Evolutionary conservation across 441 rosid genomes (phyloP), one percentile per base, ranked within the genome.

Genomic region (Metrosideros polymorpha): DNA sequence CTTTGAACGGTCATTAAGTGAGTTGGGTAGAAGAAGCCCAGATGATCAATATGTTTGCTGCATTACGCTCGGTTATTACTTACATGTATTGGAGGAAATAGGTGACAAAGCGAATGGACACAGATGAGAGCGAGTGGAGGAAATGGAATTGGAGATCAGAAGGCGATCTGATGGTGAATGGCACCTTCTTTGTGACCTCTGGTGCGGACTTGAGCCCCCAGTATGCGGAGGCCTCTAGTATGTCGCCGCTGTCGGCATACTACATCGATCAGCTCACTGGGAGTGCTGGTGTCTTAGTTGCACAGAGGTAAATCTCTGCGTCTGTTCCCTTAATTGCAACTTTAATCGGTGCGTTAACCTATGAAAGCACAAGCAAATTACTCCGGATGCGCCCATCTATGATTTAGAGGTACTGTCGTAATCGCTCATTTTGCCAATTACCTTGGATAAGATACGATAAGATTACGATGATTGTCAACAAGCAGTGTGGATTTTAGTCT

Each of bases 81-180:
- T 35, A 66, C 77, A 1, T 66, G 14, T 66, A 35, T 66, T 71
- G 8, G 45, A 32, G 45, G n/a, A 24, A 24, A 32, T 54, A 86
- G 88, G 88, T 55, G 63, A 87, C 88, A 18, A 87, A 84, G 84
- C 50, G 86, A 56, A 84, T 87, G 86, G 88, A 87, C 77, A 24
- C 84, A 25, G 84, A 87, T n/a, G 88, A 87, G 39, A 54, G 86
- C 59, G 86, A 87, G 49, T 87, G 88, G 88, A 84, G 56, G 84
- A 55, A 47, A 75, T 87, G 88, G 88, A 84, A 87, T 79, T 87
- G 88, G 88, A 83, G 88, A 76, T 66, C 86, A 14, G 86, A 87
- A 35, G 86, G 88, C 17, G 88, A 87, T 59, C 42, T 84, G 56
- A 84, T 87, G 88, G 86, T 84, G 84, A 84, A 87, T 19, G 88